Evolutionary conservation across 2,329 filamentous ascomycete genomes (phyloP).

Genomic region (Chaetomiaceae sp.): DNA sequence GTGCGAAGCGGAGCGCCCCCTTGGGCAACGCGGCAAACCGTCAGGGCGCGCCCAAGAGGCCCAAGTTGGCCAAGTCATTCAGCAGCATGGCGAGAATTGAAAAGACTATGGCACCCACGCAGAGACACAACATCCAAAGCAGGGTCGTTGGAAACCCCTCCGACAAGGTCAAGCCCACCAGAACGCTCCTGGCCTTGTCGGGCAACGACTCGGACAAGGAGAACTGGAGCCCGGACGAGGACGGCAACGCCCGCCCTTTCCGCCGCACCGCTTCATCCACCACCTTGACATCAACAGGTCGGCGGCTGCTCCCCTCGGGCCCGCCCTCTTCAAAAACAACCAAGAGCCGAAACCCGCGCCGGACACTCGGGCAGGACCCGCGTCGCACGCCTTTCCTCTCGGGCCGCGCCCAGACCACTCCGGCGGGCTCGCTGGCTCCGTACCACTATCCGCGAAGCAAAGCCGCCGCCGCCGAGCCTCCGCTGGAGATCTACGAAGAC

Average conservation of each 20-base stretch:
- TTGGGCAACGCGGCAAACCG: conserved; percentile 29
- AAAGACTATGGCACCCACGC: conserved; percentile 27
- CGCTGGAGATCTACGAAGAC: conserved; percentile 39
- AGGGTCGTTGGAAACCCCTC: conserved; percentile 19
- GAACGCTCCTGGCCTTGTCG: conserved; percentile 36
- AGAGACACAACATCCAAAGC: conserved; percentile 35
- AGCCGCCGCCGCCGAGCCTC: conserved; percentile 22
- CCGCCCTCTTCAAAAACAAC: conserved; percentile 13
- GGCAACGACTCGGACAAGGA: conserved; percentile 87
- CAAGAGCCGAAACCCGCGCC: conserved; percentile 34
- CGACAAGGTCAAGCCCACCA: conserved; percentile 39
- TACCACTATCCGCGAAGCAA: conserved; percentile 18
- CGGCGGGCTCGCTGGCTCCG: conserved; percentile 14
- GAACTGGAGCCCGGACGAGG: conserved; percentile 66
- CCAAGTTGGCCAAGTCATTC: conserved; percentile 54
- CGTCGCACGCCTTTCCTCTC: conserved; percentile 32
- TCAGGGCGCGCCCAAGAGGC: conserved; percentile 48
- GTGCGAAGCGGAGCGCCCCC: conserved; percentile 58
- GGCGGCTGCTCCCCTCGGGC: conserved; percentile 36
- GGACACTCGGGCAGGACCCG: conserved; percentile 38
- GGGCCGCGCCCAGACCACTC: conserved; percentile 26
- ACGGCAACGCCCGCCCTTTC: conserved; percentile 35
- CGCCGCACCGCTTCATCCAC: conserved; percentile 12
- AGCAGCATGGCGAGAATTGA: conserved; percentile 62
- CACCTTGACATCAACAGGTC: conserved; percentile 12